Conservation (phyloP, 2,329 filamentous ascomycete species). For the Zymoseptoria brevis region DNA sequence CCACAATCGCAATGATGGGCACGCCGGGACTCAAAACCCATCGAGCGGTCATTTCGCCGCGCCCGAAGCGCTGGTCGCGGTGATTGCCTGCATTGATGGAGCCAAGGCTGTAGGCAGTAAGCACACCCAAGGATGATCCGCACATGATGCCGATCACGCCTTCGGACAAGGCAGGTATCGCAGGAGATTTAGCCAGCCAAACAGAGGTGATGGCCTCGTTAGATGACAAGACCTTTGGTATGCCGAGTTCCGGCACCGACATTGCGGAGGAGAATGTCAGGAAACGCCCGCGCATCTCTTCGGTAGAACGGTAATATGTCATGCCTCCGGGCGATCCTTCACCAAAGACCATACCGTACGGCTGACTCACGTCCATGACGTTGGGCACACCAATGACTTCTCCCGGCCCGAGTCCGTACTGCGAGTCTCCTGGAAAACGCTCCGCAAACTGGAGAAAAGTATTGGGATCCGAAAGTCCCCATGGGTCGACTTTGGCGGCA, state of each 20-base stretch:
- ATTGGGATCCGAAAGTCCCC: conserved; percentile 71
- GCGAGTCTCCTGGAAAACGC: conserved; percentile 61
- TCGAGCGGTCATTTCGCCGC: conserved; percentile 74
- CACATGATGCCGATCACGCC: conserved; percentile 74
- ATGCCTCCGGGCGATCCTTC: conserved; percentile 80
- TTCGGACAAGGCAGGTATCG: conserved; percentile 63
- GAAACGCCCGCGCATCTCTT: conserved; percentile 70
- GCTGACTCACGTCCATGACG: conserved; percentile 82
- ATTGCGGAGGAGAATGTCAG: conserved; percentile 55
- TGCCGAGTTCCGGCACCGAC: conserved; percentile 58
- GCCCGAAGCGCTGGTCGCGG: conserved; percentile 55
- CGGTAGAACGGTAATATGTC: conserved; percentile 65
- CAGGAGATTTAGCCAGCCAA: conserved; percentile 80
- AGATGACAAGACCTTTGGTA: conserved; percentile 65
- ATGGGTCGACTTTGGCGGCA: conserved; percentile 66
- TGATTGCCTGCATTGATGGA: conserved; percentile 43
- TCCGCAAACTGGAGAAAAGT: conserved; percentile 72
- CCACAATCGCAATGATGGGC: conserved; percentile 72
- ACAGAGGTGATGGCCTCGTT: conserved; percentile 67
- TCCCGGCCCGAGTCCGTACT: conserved; percentile 71
- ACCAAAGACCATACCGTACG: conserved; percentile 73
- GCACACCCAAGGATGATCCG: conserved; percentile 73
- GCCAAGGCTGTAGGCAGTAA: conserved; percentile 69
- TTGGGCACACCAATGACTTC: conserved; percentile 70
- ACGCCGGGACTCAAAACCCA: conserved; percentile 91